phyloP scores from a whole-genome alignment of 2,329 filamentous ascomycete genomes.

The Teratosphaeriaceae sp. region DNA sequence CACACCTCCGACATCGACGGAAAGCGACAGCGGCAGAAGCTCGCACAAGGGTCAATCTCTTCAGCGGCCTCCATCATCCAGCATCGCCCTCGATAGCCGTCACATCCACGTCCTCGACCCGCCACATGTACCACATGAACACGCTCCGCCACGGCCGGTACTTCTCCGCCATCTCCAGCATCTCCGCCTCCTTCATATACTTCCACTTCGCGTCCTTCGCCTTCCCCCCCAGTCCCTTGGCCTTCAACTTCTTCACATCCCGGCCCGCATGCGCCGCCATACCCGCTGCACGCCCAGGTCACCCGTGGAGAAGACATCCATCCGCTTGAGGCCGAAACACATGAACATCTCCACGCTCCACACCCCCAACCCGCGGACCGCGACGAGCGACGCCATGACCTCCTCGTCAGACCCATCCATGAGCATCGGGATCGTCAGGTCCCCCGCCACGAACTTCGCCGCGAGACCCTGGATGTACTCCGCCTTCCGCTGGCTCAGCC shows the following conservation, averaged over 20 bases:
- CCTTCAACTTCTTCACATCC: slow-evolving; percentile 78
- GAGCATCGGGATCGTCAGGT: slow-evolving; percentile 69
- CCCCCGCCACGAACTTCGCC: slow-evolving; percentile 68
- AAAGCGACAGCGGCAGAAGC: too few species aligned
- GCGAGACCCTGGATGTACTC: slow-evolving; percentile 89
- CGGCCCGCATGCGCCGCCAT: slow-evolving; percentile 83
- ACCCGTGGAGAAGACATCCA: slow-evolving; percentile 88
- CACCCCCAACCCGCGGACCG: slow-evolving; percentile 76
- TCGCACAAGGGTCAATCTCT: too few species aligned
- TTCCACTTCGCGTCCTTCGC: slow-evolving; percentile 93
- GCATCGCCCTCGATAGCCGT: slow-evolving; percentile 1
- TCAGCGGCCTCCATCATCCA: not conserved
- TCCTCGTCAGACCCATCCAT: slow-evolving; percentile 77
- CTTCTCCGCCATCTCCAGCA: slow-evolving; percentile 71
- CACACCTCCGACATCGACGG: too few species aligned
- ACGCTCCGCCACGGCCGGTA: slow-evolving; percentile 81
- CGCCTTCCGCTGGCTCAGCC: slow-evolving; percentile 88
- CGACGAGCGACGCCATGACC: slow-evolving; percentile 71
- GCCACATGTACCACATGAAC: slow-evolving; percentile 78
- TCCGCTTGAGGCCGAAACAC: slow-evolving; percentile 86
- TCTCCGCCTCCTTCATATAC: slow-evolving; percentile 92
- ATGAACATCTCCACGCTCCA: slow-evolving; percentile 99
- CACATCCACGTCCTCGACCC: slow-evolving; percentile 5
- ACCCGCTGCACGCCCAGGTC: slow-evolving; percentile 92
- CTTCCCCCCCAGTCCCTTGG: too few species aligned